Evolutionary conservation across 164 flowering plant genomes (phyloP).

Genomic region (Santalum album): DNA sequence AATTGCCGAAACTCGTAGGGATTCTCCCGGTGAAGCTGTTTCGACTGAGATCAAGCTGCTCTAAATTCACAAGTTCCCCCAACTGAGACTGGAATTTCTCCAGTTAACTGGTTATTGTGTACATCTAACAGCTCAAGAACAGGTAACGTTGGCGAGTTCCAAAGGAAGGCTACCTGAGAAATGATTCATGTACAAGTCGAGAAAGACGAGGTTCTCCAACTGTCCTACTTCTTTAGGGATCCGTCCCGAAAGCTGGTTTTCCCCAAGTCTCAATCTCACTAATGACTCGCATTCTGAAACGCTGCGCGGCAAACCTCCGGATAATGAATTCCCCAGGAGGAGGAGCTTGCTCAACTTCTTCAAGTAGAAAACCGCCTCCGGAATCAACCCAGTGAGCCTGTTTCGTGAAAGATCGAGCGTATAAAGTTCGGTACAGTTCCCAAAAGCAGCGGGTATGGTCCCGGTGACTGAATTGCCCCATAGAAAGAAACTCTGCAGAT

Average conservation of each 20-base stretch:
- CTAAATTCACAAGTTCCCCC: conserved; percentile 68
- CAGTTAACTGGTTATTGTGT: conserved; percentile 70
- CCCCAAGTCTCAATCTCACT: conserved; percentile 86
- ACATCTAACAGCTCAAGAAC: conserved; percentile 86
- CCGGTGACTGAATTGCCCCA: conserved; percentile 92
- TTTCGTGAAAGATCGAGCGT: conserved; percentile 86
- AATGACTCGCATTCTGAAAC: conserved; percentile 69
- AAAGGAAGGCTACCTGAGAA: conserved; percentile 69
- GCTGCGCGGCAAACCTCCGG: conserved; percentile 55
- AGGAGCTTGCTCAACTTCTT: conserved; percentile 88
- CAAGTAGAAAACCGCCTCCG: conserved; percentile 76
- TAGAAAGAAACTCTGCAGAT: conserved; percentile 72
- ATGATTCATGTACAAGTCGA: conserved; percentile 81
- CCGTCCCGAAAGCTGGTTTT: conserved; percentile 81
- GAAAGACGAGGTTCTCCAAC: conserved; percentile 85
- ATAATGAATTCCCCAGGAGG: conserved; percentile 67
- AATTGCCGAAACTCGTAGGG: conserved; percentile 71
- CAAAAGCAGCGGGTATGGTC: conserved; percentile 69
- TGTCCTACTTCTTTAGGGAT: conserved; percentile 82
- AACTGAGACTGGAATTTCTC: conserved; percentile 68
- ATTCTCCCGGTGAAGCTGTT: conserved; percentile 80
- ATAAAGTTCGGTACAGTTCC: conserved; percentile 71
- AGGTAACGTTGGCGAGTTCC: conserved; percentile 63
- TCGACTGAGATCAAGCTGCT: conserved; percentile 87
- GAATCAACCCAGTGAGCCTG: conserved; percentile 75